Evolutionary conservation across 179 eudicot genomes (phyloP), one percentile per base, ranked within the genome.

Genomic region (Camellia oleifera): DNA sequence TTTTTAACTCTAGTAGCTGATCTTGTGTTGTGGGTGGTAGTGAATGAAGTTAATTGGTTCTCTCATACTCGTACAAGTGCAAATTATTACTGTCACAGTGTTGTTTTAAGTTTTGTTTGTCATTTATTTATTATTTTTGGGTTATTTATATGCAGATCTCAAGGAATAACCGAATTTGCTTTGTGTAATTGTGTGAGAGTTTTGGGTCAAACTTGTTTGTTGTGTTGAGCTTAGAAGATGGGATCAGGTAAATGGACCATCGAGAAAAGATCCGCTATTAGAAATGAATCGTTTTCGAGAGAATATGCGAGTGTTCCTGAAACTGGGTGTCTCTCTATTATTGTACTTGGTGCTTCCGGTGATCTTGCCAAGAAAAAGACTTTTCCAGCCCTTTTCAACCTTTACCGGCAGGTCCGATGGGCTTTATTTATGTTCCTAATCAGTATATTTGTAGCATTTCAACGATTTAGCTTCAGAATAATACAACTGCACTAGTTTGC

Each of bases 281-380:
- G 66, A 75, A 87, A 13, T 44, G 98, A 96, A 6, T 88, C 90
- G 4, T 82, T 82, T 15, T 18, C 67, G 4, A 79, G 69, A 40
- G 86, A 86, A 52, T 48, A 81, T 69, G 93, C 72, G 20, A 81
- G 57, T 76, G 81, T 80, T 26, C 78, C 78, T n/a, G 99, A 94
- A 81, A 80, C 85, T 78, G 99, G 98, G 15, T 87, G 93, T 66
- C 94, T 97, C 45, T 91, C 99, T 15, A 85, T 97, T 64, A 76
- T 91, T 71, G 99, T 97, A 69, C 94, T 97, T n/a, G 99, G 99
- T 76, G 99, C 99, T 84, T 97, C 99, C 0, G 99, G 99, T 70
- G 99, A 97, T 90, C 99, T 97, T 82, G 99, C 99, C 45, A 97
- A 94, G 93, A 97, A 97, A 88, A 97, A 97, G 89, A 97, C 98